phyloP scores from a whole-genome alignment of 768 basidiomycete genomes.

The Rhizopogon sp. region DNA sequence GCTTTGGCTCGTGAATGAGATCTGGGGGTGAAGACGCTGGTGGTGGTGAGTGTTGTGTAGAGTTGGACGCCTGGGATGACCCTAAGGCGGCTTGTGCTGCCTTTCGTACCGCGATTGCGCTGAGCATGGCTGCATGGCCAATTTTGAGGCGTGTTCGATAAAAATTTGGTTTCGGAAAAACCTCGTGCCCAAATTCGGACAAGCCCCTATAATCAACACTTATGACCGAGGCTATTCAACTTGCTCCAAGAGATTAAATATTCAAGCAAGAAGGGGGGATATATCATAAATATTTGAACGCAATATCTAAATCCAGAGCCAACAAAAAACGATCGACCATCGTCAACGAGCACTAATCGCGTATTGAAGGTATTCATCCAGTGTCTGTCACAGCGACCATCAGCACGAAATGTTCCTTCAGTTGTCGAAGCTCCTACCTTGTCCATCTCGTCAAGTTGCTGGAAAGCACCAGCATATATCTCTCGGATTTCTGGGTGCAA shows the following conservation, averaged over 20 bases:
- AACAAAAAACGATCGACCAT: neutral
- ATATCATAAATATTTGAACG: neutral
- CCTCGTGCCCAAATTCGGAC: too few species aligned
- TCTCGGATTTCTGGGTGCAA: slow-evolving; percentile 71
- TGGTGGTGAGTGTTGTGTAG: neutral
- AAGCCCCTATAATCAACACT: too few species aligned
- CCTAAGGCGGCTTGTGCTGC: neutral
- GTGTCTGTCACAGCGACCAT: slow-evolving; percentile 12
- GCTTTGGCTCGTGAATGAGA: neutral
- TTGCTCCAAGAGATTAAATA: neutral
- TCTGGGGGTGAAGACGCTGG: neutral
- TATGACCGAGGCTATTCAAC: too few species aligned
- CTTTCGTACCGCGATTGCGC: neutral
- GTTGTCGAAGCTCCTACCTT: slow-evolving; percentile 40
- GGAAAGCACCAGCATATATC: slow-evolving; percentile 66
- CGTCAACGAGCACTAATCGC: slow-evolving; percentile 13
- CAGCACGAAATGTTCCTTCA: neutral
- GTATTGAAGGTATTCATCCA: slow-evolving; percentile 27
- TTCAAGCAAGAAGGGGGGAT: neutral
- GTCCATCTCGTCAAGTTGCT: slow-evolving; percentile 76
- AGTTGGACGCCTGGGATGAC: neutral
- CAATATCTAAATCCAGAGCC: neutral
- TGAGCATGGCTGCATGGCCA: neutral
- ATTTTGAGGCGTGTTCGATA: too few species aligned
- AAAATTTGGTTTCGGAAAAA: too few species aligned